Conservation (phyloP, 345 rosid species). For the Hibiscus tridactylites region DNA sequence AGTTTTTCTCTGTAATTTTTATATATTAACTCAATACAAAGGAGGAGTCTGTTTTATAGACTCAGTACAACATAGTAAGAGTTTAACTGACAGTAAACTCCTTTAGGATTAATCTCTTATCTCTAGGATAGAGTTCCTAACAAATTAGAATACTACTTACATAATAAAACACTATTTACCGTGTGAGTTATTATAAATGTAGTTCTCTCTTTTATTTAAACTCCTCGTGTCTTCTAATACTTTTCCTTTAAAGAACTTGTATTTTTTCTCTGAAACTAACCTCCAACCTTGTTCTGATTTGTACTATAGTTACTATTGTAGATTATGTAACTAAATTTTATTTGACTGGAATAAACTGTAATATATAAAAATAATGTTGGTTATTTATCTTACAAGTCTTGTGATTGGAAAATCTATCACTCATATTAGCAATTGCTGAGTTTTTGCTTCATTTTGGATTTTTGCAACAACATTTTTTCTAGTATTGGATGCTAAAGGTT, state of each 20-base stretch:
- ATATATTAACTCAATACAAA: too few species aligned
- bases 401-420: not conserved
- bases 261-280: not conserved
- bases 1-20: too few species aligned
- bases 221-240: not conserved
- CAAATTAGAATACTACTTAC: too few species aligned
- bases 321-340: not conserved
- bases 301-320: not conserved
- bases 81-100: too few species aligned
- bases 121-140: too few species aligned
- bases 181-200: too few species aligned
- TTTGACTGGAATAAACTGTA: not conserved
- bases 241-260: not conserved
- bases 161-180: too few species aligned
- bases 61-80: too few species aligned
- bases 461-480: not conserved
- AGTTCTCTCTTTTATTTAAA: not conserved
- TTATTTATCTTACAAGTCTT: not conserved
- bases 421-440: not conserved
- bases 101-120: too few species aligned
- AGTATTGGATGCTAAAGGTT: not conserved
- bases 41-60: too few species aligned
- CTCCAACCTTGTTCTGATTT: slow-evolving; percentile 3
- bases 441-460: slow-evolving; percentile 1
- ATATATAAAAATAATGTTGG: not conserved